Conservation (phyloP, 2,329 filamentous ascomycete species). For the Cladosporium phlei region DNA sequence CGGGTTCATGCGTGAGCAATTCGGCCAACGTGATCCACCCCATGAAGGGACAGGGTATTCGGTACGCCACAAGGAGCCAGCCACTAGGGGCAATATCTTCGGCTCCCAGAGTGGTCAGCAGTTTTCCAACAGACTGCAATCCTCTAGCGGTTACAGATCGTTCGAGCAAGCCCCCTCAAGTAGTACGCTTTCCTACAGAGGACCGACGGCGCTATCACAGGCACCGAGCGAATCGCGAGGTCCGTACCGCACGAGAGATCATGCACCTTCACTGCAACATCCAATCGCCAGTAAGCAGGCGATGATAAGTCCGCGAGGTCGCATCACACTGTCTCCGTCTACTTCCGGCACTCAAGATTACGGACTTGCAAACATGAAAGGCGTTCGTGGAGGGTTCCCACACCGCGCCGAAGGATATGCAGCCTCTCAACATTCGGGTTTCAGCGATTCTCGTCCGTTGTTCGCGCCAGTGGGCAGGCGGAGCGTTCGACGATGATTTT, state of each 20-base stretch:
- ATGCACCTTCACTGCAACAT: neutral
- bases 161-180: neutral
- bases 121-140: neutral
- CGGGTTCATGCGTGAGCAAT: neutral
- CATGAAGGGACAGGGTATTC: no score
- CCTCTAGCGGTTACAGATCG: neutral
- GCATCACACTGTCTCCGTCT: slow-evolving; percentile 19
- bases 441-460: slow-evolving; percentile 11
- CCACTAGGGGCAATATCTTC: no score
- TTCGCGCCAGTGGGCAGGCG: slow-evolving; percentile 20
- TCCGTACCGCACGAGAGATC: neutral
- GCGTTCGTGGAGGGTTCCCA: slow-evolving; percentile 22
- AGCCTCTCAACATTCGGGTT: slow-evolving; percentile 5
- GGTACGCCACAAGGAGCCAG: no score
- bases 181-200: neutral
- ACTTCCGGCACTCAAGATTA: slow-evolving; percentile 8
- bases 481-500: slow-evolving; percentile 20
- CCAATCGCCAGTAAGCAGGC: neutral
- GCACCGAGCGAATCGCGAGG: neutral
- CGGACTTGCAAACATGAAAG: slow-evolving; percentile 23
- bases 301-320: slow-evolving; percentile 4
- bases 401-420: slow-evolving; percentile 9
- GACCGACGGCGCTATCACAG: neutral
- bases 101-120: no score
- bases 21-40: no score